Evolutionary conservation across 495 filamentous ascomycete genomes (phyloP).

Genomic region (Aspergillus panamensis): DNA sequence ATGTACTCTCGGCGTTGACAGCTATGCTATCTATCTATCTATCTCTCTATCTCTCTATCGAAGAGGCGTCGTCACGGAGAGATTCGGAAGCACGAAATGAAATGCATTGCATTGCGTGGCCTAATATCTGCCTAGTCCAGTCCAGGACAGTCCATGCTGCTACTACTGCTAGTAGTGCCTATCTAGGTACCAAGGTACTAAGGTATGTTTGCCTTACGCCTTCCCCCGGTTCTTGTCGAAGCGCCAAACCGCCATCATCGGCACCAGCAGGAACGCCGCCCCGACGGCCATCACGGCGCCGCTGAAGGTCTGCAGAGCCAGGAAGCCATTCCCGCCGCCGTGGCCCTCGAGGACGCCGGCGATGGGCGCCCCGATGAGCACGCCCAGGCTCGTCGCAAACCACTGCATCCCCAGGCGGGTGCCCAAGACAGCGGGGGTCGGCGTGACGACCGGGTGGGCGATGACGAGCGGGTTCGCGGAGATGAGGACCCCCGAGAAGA

Average conservation of each 20-base stretch:
- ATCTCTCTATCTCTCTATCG: no score
- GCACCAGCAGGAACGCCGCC: neutral
- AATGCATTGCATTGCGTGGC: no score
- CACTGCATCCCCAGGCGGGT: conserved; percentile 15
- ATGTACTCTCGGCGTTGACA: neutral
- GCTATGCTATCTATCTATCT: no score
- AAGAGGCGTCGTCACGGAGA: neutral
- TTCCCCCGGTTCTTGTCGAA: conserved; percentile 1
- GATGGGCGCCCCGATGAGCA: conserved; percentile 13
- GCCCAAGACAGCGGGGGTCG: conserved; percentile 1
- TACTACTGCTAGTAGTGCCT: no score
- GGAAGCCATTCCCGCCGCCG: neutral
- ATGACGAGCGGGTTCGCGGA: conserved; percentile 6
- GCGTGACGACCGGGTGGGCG: conserved; percentile 10
- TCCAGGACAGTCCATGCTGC: no score
- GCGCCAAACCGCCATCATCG: conserved; percentile 3
- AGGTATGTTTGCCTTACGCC: no score
- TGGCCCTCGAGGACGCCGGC: conserved; percentile 8
- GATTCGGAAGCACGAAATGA: neutral
- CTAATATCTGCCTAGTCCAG: no score
- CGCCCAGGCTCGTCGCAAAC: conserved; percentile 8
- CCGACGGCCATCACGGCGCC: neutral
- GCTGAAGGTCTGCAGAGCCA: conserved; percentile 1
- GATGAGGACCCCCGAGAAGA: conserved; percentile 9
- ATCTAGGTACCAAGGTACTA: no score